Conservation (phyloP, 805 yeast species). For the Candida quercuum region DNA sequence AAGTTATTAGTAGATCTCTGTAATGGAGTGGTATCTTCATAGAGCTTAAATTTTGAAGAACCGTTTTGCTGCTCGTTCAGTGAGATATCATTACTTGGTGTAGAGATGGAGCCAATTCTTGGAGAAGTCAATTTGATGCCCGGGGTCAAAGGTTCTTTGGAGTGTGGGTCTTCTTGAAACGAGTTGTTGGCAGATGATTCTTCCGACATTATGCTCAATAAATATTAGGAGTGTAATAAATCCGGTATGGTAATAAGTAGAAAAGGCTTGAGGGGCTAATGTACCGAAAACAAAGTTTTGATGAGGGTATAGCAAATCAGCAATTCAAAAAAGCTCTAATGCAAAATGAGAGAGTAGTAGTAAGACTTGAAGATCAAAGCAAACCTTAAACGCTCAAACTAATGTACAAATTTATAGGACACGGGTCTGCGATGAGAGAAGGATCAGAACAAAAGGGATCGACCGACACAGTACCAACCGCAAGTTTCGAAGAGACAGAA, state of each 20-base stretch:
- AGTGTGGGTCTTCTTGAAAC: constrained; percentile 7
- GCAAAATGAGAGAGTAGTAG: too few species aligned
- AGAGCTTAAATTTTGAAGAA: constrained; percentile 17
- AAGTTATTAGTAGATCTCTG: constrained; percentile 18
- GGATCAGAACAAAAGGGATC: too few species aligned
- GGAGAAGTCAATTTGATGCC: constrained; percentile 12
- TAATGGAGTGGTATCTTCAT: constrained; percentile 18
- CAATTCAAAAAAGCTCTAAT: too few species aligned
- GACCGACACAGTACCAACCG: too few species aligned
- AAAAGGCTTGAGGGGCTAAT: background rate
- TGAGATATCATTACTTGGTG: constrained; percentile 8
- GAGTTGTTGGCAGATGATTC: constrained; percentile 16
- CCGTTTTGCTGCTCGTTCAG: constrained; percentile 3
- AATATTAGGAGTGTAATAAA: background rate
- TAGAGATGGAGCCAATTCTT: constrained; percentile 11
- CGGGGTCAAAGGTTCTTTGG: constrained; percentile 13
- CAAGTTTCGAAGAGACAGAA: too few species aligned
- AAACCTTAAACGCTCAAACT: too few species aligned
- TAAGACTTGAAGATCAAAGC: too few species aligned
- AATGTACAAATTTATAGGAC: too few species aligned
- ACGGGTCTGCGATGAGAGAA: too few species aligned
- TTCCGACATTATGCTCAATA: too few species aligned
- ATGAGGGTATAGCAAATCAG: too few species aligned
- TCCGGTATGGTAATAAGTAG: background rate
- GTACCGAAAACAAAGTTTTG: too few species aligned